Percentiles rank a stretch among this genome's conserved stretches.
Evolutionary conservation across 1,284 basidiomycete species (phyloP).

Genomic region (Tilletia walkeri): DNA sequence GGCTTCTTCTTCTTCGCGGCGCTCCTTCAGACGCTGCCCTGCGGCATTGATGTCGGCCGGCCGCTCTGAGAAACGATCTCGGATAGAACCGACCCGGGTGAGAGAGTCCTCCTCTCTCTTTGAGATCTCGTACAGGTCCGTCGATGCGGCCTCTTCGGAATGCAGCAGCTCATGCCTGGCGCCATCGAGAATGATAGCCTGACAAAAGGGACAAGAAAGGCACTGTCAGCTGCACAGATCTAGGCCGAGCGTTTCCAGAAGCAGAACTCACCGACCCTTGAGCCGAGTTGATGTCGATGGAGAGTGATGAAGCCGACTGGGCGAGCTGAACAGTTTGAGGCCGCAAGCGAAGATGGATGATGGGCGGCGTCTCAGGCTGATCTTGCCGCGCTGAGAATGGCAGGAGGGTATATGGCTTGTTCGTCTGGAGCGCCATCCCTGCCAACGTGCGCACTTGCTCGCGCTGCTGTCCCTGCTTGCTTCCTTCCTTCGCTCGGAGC

Average conservation of each 20-base stretch:
- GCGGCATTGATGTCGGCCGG: conserved; percentile 1
- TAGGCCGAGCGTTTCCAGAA: neutral
- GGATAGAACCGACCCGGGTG: neutral
- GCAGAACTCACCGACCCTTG: neutral
- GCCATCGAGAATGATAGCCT: conserved; percentile 4
- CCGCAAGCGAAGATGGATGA: neutral
- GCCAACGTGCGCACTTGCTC: no score
- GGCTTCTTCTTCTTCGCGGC: conserved; percentile 13
- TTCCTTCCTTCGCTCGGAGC: no score
- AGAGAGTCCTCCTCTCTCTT: neutral
- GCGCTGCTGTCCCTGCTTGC: no score
- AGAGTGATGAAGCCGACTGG: neutral
- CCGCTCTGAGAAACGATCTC: neutral
- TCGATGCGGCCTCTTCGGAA: conserved; percentile 6
- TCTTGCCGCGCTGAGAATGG: no score
- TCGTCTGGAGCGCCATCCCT: no score
- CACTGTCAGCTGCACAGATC: neutral
- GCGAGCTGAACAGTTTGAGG: neutral
- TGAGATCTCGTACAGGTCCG: conserved; percentile 1
- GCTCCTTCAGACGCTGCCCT: conserved; percentile 16
- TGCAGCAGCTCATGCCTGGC: conserved; percentile 4
- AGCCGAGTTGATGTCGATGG: neutral
- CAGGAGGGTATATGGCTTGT: no score
- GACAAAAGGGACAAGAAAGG: neutral
- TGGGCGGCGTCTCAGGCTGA: neutral